A percentile compares a stretch with the other conserved stretches of the same genome.
These are phyloP conservation scores for Pleurotus sapidus DNA, from an alignment of 768 basidiomycete species.

Conservation along the genomic window DNA sequence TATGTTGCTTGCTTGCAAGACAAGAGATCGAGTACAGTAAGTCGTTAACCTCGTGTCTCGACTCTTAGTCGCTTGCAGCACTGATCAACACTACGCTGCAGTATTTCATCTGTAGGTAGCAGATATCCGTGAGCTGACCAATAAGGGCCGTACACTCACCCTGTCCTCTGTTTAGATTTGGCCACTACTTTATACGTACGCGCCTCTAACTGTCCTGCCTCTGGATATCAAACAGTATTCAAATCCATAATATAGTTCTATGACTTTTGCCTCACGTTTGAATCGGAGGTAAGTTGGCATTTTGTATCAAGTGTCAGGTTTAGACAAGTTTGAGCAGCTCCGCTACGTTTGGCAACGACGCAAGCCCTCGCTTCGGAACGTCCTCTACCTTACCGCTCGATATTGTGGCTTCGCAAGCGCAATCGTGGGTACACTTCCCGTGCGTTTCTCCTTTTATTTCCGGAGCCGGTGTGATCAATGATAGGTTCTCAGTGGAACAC, in stretches of 20 bases:
- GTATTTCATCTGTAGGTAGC: not conserved
- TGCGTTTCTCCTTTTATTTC: not conserved
- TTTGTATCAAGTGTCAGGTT: not conserved
- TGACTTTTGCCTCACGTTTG: not conserved
- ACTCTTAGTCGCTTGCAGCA: not conserved
- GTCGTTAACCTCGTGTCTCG: not conserved
- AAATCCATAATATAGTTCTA: not conserved
- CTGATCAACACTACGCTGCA: not conserved
- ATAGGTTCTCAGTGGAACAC: not conserved
- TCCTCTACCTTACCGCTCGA: not conserved
- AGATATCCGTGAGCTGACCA: not conserved
- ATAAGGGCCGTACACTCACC: not conserved
- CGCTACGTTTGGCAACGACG: not conserved
- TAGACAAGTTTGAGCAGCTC: not conserved
- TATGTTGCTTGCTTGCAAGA: not conserved
- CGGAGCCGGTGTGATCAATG: not conserved
- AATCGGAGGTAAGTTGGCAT: not conserved
- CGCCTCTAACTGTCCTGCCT: not conserved
- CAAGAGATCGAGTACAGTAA: not conserved
- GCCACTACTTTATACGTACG: not conserved
- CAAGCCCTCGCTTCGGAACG: not conserved
- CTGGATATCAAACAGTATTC: not conserved
- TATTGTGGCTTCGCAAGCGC: not conserved
- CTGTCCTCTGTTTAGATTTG: not conserved
- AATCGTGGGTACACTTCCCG: not conserved